Conservation (phyloP, 768 basidiomycete species). For the Suillus clintonianus region DNA sequence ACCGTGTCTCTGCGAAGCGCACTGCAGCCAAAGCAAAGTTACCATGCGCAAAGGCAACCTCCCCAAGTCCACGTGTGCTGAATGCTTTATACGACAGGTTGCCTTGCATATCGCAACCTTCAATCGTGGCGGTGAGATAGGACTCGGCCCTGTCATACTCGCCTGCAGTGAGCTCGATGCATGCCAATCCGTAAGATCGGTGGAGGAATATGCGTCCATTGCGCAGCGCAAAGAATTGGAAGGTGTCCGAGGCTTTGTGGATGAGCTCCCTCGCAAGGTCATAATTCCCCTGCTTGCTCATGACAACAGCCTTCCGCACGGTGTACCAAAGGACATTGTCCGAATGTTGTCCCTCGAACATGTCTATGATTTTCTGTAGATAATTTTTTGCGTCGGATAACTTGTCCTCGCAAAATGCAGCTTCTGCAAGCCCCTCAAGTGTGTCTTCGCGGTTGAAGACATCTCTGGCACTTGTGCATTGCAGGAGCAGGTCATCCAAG, state of each 20-base stretch:
- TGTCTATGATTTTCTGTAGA: not conserved
- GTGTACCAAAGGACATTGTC: not conserved
- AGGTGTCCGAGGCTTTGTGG: not conserved
- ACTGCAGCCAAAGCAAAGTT: not conserved
- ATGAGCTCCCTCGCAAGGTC: not conserved
- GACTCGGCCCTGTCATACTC: no score
- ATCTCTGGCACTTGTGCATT: no score
- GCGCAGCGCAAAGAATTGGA: not conserved
- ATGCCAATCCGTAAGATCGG: not conserved
- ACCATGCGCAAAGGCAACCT: not conserved
- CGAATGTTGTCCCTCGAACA: not conserved
- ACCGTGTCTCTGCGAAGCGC: not conserved
- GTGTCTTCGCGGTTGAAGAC: no score
- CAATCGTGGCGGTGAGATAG: no score
- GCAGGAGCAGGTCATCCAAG: no score
- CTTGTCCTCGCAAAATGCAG: not conserved
- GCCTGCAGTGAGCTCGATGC: not conserved
- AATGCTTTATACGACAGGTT: not conserved
- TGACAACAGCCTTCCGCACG: not conserved
- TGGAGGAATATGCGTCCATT: not conserved
- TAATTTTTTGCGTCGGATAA: not conserved
- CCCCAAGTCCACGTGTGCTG: not conserved
- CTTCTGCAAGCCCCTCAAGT: not conserved
- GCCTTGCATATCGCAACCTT: not conserved
- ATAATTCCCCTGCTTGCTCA: no score